These are phyloP conservation scores for Cnidoscolus chayamansa DNA, from an alignment of 441 rosid genomes.

Conservation along the genomic window DNA sequence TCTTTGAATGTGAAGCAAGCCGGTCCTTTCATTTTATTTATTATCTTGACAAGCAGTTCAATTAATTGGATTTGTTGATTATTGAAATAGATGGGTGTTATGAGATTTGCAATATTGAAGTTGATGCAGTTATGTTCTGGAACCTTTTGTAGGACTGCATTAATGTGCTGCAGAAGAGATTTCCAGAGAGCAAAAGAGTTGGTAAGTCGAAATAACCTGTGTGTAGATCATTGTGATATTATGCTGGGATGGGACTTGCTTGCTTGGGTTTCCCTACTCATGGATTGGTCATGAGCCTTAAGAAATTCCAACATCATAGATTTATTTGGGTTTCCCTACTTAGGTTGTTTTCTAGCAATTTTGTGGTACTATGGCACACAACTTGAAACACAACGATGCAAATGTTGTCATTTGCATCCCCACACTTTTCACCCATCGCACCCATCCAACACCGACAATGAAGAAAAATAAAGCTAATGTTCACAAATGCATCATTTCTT, in stretches of 20 bases:
- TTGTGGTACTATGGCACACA: not conserved
- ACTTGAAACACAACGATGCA: not conserved
- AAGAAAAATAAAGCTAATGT: not conserved
- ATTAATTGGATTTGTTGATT: not conserved
- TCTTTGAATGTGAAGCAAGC: not conserved
- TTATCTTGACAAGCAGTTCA: not conserved
- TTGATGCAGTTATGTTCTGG: conserved; percentile 17
- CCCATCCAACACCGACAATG: not conserved
- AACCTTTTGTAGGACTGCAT: conserved; percentile 67
- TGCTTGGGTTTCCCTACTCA: conserved; percentile 1
- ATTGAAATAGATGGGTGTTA: not conserved
- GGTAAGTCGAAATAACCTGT: conserved; percentile 52
- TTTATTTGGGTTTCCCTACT: not conserved
- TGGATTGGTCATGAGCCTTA: not conserved
- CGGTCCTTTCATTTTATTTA: not conserved
- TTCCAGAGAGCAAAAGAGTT: conserved; percentile 94
- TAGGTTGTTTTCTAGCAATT: not conserved
- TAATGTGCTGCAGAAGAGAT: conserved; percentile 63
- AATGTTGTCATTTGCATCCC: not conserved
- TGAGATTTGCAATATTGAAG: conserved; percentile 4
- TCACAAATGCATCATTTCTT: no score
- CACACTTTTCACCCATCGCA: not conserved
- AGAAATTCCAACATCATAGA: not conserved
- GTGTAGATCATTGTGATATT: conserved; percentile 6
- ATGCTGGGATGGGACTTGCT: not conserved